These are phyloP conservation scores for Trichoderma sp. DNA, from an alignment of 2,329 filamentous ascomycete genomes.

Conservation along the genomic window DNA sequence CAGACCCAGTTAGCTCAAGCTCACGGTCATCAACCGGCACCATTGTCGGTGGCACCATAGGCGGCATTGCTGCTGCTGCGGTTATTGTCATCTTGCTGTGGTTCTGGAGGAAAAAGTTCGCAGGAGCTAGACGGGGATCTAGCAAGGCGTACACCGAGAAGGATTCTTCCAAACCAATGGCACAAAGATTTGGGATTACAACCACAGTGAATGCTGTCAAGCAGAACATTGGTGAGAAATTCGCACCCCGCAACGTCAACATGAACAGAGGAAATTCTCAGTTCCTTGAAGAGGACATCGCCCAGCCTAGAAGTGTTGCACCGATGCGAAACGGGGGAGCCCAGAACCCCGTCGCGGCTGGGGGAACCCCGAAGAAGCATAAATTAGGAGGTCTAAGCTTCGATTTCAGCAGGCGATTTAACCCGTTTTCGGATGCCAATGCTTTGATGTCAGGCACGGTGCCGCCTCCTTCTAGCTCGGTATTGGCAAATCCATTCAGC, in stretches of 20 bases:
- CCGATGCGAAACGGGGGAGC: background rate
- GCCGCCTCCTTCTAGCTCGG: background rate
- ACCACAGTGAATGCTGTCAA: background rate
- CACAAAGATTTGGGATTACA: background rate
- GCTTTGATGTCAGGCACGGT: constrained; percentile 20
- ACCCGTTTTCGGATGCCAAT: constrained; percentile 51
- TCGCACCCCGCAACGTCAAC: constrained; percentile 37
- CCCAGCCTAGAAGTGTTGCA: constrained; percentile 40
- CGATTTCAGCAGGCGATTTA: constrained; percentile 27
- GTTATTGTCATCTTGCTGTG: constrained; percentile 49
- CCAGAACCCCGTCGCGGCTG: background rate
- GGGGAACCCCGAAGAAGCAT: constrained; percentile 34
- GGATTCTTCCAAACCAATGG: constrained; percentile 41
- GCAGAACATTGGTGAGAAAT: background rate
- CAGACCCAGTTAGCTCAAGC: background rate
- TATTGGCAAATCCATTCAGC: constrained; percentile 43
- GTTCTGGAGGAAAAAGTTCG: constrained; percentile 44
- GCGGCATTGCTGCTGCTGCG: constrained; percentile 42
- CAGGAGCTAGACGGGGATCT: constrained; percentile 10
- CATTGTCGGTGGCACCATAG: constrained; percentile 51
- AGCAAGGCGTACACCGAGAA: constrained; percentile 34
- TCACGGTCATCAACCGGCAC: constrained; percentile 30
- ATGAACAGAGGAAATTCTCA: constrained; percentile 54
- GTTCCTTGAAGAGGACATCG: constrained; percentile 38
- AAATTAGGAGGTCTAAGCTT: constrained; percentile 39